Evolutionary conservation across 768 basidiomycete genomes (phyloP).

Genomic region (Suillus occidentalis): DNA sequence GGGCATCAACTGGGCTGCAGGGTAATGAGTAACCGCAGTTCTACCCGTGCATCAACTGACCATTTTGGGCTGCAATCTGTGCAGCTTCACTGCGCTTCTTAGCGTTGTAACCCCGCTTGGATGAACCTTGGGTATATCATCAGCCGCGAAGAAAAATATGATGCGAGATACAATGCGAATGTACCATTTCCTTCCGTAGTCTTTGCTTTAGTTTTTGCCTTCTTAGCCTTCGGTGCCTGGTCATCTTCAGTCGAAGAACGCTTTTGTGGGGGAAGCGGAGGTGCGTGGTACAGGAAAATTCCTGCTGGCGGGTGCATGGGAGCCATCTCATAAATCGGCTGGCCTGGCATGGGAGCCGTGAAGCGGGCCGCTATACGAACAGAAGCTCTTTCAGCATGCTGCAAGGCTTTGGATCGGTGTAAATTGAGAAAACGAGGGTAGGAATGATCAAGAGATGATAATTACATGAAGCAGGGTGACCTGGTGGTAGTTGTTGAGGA

Average conservation of each 20-base stretch:
- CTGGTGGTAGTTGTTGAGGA: slow-evolving; percentile 26
- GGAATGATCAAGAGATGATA: slow-evolving; percentile 25
- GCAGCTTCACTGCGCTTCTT: slow-evolving; percentile 75
- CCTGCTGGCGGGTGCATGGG: slow-evolving; percentile 30
- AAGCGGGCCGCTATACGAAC: slow-evolving; percentile 58
- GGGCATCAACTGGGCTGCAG: slow-evolving; percentile 46
- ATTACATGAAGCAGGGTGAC: slow-evolving; percentile 33
- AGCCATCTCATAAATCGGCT: slow-evolving; percentile 34
- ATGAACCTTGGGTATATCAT: slow-evolving; percentile 30
- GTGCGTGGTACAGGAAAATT: slow-evolving; percentile 31
- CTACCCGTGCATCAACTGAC: slow-evolving; percentile 35
- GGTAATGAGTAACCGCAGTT: slow-evolving; percentile 18
- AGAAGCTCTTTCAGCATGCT: slow-evolving; percentile 54
- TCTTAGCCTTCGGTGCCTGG: slow-evolving; percentile 47
- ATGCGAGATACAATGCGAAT: slow-evolving; percentile 13
- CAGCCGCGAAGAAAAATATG: slow-evolving; percentile 16
- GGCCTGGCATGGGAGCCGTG: slow-evolving; percentile 31
- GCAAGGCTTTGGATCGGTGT: slow-evolving; percentile 43
- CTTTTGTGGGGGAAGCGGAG: slow-evolving; percentile 34
- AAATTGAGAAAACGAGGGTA: slow-evolving; percentile 20
- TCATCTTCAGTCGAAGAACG: slow-evolving; percentile 40
- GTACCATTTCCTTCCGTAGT: slow-evolving; percentile 34
- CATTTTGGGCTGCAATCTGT: slow-evolving; percentile 62
- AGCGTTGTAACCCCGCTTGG: slow-evolving; percentile 67
- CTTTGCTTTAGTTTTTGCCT: slow-evolving; percentile 41